A percentile compares a stretch with the other conserved stretches of the same genome.
phyloP scores from a whole-genome alignment of 768 basidiomycete species.

The Tricholoma saponaceum region DNA sequence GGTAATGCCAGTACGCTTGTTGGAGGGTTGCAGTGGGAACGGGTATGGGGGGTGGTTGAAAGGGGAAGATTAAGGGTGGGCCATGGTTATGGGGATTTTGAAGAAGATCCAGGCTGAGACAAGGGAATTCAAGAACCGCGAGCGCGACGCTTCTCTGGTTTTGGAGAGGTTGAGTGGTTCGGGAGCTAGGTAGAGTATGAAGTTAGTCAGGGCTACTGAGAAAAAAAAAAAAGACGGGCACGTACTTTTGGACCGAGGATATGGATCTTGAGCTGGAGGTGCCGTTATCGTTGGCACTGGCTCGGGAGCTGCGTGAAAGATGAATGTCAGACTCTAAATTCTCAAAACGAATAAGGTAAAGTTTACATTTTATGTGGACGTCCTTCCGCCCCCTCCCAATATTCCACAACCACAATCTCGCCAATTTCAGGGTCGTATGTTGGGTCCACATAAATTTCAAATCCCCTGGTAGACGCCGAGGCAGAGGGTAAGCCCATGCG shows the following conservation, averaged over 20 bases:
- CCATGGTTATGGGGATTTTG: slow-evolving; percentile 25
- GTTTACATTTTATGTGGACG: too few relatives aligned
- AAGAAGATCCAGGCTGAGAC: slow-evolving; percentile 36
- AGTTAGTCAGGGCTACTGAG: background rate
- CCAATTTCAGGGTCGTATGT: slow-evolving; percentile 59
- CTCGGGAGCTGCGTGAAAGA: slow-evolving; percentile 30
- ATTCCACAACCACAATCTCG: slow-evolving; percentile 43
- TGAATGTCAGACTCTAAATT: too few relatives aligned
- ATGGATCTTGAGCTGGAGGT: slow-evolving; percentile 14
- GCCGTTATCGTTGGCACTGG: slow-evolving; percentile 18
- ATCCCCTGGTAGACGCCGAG: slow-evolving; percentile 38
- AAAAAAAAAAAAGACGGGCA: background rate
- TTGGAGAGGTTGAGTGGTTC: slow-evolving; percentile 33
- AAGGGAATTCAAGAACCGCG: slow-evolving; percentile 68
- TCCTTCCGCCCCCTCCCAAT: too few relatives aligned
- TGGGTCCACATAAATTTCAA: slow-evolving; percentile 73
- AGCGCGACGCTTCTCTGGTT: slow-evolving; percentile 30
- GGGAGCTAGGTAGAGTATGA: slow-evolving; percentile 33
- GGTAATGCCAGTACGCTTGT: too few relatives aligned
- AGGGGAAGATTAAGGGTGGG: slow-evolving; percentile 4
- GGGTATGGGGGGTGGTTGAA: background rate
- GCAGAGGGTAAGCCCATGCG: slow-evolving; percentile 37
- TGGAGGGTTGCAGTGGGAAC: too few relatives aligned
- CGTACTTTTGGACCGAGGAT: slow-evolving; percentile 39
- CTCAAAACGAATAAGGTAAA: background rate